Evolutionary conservation across 2,329 filamentous ascomycete species (phyloP).

Genomic region (Colletotrichum sidae): DNA sequence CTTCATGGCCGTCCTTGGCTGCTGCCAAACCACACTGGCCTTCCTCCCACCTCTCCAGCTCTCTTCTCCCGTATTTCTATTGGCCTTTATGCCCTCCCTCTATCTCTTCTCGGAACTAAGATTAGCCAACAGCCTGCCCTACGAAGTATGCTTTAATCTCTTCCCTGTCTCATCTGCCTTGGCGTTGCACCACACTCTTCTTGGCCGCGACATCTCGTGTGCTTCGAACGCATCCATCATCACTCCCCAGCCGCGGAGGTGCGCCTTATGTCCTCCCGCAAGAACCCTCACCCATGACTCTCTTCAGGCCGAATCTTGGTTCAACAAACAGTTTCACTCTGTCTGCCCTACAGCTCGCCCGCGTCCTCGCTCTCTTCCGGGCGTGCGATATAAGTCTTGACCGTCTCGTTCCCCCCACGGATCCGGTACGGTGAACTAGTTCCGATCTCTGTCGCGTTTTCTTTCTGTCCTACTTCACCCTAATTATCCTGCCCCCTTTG

Average conservation of each 20-base stretch:
- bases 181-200: slow-evolving; percentile 28
- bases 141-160: not conserved
- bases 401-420: slow-evolving; percentile 21
- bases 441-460: slow-evolving; percentile 23
- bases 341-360: not conserved
- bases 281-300: slow-evolving; percentile 17
- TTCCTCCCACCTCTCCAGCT: slow-evolving; percentile 13
- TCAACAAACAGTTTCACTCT: slow-evolving; percentile 5
- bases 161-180: slow-evolving; percentile 23
- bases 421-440: slow-evolving; percentile 18
- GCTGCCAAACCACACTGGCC: slow-evolving; percentile 21
- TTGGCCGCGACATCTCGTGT: slow-evolving; percentile 29
- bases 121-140: slow-evolving; percentile 3
- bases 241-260: slow-evolving; percentile 13
- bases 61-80: slow-evolving; percentile 8
- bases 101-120: slow-evolving; percentile 15
- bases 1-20: slow-evolving; percentile 1
- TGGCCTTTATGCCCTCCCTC: not conserved
- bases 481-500: slow-evolving; percentile 25
- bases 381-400: slow-evolving; percentile 26
- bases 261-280: slow-evolving; percentile 18
- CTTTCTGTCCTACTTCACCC: slow-evolving; percentile 4
- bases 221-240: slow-evolving; percentile 30
- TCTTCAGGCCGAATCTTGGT: slow-evolving; percentile 12
- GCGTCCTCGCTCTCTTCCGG: slow-evolving; percentile 7